Percentiles rank a stretch among this genome's conserved stretches.
Conservation (phyloP, 139 green algal genomes). For the Auxenochlorella pyrenoidosa region DNA sequence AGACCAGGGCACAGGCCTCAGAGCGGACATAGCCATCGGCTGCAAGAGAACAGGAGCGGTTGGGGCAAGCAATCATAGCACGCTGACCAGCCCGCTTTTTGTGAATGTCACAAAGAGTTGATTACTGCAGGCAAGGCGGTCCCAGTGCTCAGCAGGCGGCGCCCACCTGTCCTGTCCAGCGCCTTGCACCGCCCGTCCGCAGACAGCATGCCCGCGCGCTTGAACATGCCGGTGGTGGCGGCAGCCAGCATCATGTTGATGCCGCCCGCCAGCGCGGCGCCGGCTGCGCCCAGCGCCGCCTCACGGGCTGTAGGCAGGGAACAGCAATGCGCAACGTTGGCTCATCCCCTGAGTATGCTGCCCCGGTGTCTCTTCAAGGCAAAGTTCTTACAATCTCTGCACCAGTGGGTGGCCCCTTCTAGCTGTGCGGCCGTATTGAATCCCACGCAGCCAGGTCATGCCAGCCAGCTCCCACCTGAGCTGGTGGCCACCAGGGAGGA, state of each 20-base stretch:
- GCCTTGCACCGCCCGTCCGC: conserved; percentile 65
- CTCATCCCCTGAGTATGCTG: too few relatives aligned
- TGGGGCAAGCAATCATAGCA: too few relatives aligned
- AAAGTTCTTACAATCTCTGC: too few relatives aligned
- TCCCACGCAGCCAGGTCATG: not conserved
- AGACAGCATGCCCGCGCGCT: conserved; percentile 65
- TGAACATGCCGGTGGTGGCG: conserved; percentile 53
- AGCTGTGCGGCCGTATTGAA: not conserved
- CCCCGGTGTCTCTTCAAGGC: too few relatives aligned
- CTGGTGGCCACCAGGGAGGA: conserved; percentile 81
- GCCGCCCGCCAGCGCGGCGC: conserved; percentile 36
- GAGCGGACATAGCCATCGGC: conserved; percentile 68
- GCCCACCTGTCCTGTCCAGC: conserved; percentile 45
- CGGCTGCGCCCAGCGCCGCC: conserved; percentile 46
- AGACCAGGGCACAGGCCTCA: conserved; percentile 43
- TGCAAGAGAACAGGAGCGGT: not conserved
- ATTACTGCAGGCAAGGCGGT: not conserved
- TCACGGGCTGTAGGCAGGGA: conserved; percentile 13
- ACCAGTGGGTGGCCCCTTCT: too few relatives aligned
- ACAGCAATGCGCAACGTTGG: too few relatives aligned
- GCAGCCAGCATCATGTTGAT: conserved; percentile 60
- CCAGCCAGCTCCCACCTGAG: not conserved
- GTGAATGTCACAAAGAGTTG: too few relatives aligned
- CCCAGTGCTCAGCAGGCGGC: too few relatives aligned
- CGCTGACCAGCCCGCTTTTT: too few relatives aligned